Conservation (phyloP, 139 green algal species). For the Penium margaritaceum region DNA sequence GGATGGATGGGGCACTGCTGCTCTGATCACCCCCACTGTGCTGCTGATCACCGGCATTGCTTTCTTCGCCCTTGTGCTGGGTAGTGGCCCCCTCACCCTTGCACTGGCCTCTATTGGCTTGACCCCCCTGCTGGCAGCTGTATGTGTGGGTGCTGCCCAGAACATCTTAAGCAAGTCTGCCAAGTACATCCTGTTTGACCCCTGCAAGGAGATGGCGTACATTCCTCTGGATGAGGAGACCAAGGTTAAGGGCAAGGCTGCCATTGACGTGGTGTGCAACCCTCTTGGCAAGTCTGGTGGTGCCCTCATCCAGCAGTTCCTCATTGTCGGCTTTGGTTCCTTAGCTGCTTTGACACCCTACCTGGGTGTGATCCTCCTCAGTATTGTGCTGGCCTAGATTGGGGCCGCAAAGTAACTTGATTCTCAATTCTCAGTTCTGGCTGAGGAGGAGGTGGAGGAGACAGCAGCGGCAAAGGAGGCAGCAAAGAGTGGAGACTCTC, state of each 20-base stretch:
- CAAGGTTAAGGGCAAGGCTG: slow-evolving; percentile 92
- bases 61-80: slow-evolving; percentile 91
- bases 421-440: too few relatives aligned
- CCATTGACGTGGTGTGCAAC: slow-evolving; percentile 98
- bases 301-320: slow-evolving; percentile 87
- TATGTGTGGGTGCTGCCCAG: slow-evolving; percentile 89
- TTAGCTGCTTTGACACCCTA: slow-evolving; percentile 88
- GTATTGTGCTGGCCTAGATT: slow-evolving; percentile 81
- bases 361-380: slow-evolving; percentile 81
- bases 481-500: too few relatives aligned
- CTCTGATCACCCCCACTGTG: slow-evolving; percentile 85
- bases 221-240: slow-evolving; percentile 89
- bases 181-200: slow-evolving; percentile 98
- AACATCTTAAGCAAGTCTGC: slow-evolving; percentile 85
- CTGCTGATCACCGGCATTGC: slow-evolving; percentile 83
- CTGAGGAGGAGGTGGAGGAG: too few relatives aligned
- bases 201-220: slow-evolving; percentile 99
- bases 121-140: slow-evolving; percentile 84
- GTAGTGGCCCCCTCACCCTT: slow-evolving; percentile 62
- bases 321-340: slow-evolving; percentile 94
- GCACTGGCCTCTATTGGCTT: slow-evolving; percentile 68
- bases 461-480: too few relatives aligned
- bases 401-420: too few relatives aligned
- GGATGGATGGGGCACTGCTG: slow-evolving; percentile 88
- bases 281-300: slow-evolving; percentile 94